A percentile compares a stretch with the other conserved stretches of the same genome.
Evolutionary conservation across 2,329 filamentous ascomycete species (phyloP).

Genomic region (Fusarium sp.): DNA sequence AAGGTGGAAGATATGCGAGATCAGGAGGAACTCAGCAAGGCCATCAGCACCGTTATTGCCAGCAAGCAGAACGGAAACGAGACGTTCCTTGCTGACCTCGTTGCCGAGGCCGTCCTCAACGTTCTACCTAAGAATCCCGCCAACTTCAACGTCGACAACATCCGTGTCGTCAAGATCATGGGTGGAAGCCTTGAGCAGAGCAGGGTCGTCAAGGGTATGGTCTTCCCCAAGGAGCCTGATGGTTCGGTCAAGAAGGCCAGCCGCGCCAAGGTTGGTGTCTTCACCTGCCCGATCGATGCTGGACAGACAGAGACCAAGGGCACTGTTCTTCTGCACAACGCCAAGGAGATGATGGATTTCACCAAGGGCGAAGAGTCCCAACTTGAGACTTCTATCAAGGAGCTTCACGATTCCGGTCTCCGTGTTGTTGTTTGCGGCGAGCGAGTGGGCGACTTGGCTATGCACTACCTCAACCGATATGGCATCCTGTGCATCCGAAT

Average conservation of each 20-base stretch:
- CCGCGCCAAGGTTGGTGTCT: conserved; percentile 97
- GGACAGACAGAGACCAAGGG: conserved; percentile 99
- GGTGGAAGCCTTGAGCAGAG: conserved; percentile 95
- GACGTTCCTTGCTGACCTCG: conserved; percentile 86
- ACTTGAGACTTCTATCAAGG: conserved; percentile 92
- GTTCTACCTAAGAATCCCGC: conserved; percentile 95
- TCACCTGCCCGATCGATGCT: conserved; percentile 94
- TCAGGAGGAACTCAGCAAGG: conserved; percentile 89
- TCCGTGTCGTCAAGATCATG: conserved; percentile 99
- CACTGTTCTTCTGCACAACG: conserved; percentile 95
- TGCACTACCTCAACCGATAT: conserved; percentile 98
- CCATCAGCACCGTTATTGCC: conserved; percentile 92
- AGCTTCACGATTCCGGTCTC: conserved; percentile 92
- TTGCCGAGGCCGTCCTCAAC: conserved; percentile 86
- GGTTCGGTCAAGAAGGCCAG: conserved; percentile 89
- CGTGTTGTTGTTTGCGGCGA: conserved; percentile 92
- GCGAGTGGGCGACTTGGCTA: conserved; percentile 93
- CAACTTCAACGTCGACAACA: conserved; percentile 99
- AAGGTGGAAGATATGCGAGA: conserved; percentile 87
- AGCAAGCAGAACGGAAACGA: conserved; percentile 97
- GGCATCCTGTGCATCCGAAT: conserved; percentile 97
- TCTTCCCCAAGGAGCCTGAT: conserved; percentile 96
- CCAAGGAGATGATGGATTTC: conserved; percentile 98
- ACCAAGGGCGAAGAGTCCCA: conserved; percentile 96
- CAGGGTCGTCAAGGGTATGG: conserved; percentile 96